phyloP scores from a whole-genome alignment of 768 basidiomycete genomes.

The Hygrophorus pudorinus region DNA sequence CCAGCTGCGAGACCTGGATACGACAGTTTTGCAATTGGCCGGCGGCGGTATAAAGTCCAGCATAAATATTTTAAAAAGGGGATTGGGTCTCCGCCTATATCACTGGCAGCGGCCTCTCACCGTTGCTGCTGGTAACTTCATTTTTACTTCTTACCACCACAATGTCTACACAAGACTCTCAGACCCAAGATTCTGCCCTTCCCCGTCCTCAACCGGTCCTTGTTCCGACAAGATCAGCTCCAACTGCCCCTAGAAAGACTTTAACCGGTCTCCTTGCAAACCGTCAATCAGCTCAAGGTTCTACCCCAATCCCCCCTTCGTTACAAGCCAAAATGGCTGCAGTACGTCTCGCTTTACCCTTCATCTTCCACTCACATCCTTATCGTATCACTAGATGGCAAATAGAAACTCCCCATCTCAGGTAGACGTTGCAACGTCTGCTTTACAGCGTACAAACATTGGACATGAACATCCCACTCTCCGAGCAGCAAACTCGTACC shows the following conservation, averaged over 20 bases:
- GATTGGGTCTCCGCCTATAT: too few species aligned
- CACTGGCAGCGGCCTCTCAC: too few species aligned
- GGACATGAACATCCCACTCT: conserved; percentile 18
- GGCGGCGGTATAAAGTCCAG: neutral
- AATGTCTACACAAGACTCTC: conserved; percentile 1
- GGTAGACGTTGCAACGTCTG: conserved; percentile 31
- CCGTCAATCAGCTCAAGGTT: conserved; percentile 22
- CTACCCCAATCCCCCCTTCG: conserved; percentile 76
- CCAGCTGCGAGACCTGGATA: neutral
- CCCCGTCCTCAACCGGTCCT: conserved; percentile 9
- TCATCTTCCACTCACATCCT: conserved; percentile 1
- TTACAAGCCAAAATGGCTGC: conserved; percentile 93
- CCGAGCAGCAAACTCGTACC: conserved; percentile 25
- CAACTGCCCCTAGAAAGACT: conserved; percentile 15
- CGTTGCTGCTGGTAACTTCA: too few species aligned
- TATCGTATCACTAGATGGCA: conserved; percentile 24
- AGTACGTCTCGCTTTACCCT: conserved; percentile 34
- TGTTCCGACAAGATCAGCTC: conserved; percentile 16
- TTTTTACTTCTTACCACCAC: neutral
- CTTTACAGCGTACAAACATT: conserved; percentile 26
- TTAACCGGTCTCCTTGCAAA: conserved; percentile 36
- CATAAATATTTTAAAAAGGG: neutral
- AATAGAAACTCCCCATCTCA: conserved; percentile 18
- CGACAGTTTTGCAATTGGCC: neutral
- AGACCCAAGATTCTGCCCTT: conserved; percentile 15